These are phyloP conservation scores for Drechslerella dactyloides DNA, from an alignment of 2,329 filamentous ascomycete species.

Conservation along the genomic window DNA sequence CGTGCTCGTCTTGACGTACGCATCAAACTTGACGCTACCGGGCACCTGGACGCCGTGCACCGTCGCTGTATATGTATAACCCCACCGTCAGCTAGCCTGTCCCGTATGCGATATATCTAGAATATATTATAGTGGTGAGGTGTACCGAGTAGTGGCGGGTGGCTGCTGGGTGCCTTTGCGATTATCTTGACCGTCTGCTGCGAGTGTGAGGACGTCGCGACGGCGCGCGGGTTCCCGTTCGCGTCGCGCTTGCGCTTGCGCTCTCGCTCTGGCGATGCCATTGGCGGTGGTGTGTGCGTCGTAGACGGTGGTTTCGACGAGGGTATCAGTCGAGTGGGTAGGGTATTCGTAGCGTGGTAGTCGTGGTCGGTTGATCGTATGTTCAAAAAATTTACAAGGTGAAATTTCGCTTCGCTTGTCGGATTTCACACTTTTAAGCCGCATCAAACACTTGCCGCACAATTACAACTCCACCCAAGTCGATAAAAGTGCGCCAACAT, in stretches of 20 bases:
- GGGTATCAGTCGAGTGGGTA: background rate
- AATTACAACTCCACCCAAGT: too few relatives aligned
- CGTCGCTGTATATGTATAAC: slow-evolving; percentile 17
- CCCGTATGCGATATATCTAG: background rate
- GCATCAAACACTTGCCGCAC: too few relatives aligned
- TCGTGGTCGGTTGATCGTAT: too few relatives aligned
- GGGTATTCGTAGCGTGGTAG: too few relatives aligned
- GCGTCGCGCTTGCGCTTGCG: slow-evolving; percentile 46
- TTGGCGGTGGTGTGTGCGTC: background rate
- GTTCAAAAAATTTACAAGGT: background rate
- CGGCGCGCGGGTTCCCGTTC: slow-evolving; percentile 32
- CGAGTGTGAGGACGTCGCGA: slow-evolving; percentile 13
- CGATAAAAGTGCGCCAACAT: too few relatives aligned
- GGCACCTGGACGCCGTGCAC: slow-evolving; percentile 41
- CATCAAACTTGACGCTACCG: slow-evolving; percentile 27
- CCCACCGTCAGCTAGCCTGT: too few relatives aligned
- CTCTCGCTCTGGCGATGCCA: slow-evolving; percentile 45
- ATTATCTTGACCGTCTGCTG: slow-evolving; percentile 28
- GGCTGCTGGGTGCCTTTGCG: slow-evolving; percentile 8
- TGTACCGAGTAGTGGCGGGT: slow-evolving; percentile 41
- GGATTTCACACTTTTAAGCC: background rate
- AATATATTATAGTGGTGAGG: background rate
- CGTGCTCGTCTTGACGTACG: slow-evolving; percentile 31
- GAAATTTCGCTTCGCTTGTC: background rate
- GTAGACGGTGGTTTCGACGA: background rate